Evolutionary conservation across 108 stramenopile genomes (phyloP), one percentile per base, ranked within the genome.

Genomic region (Chaetoceros muelleri): DNA sequence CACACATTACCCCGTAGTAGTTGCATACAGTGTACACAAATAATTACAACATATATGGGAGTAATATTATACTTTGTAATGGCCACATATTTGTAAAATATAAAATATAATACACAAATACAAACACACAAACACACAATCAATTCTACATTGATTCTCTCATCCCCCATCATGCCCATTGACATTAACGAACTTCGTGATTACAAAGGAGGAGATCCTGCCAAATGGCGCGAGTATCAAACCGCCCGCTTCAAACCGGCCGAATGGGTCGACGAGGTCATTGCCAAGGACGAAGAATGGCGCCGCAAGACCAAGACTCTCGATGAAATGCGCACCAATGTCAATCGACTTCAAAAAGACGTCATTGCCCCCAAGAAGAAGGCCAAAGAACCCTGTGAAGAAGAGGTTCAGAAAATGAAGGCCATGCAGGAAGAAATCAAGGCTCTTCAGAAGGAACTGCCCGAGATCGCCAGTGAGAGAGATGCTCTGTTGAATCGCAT

Each of bases 151-250:
- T 40, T 40, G 5, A 5, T 40, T 10, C 13, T 40, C 34, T 40
- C 34, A 40, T 40, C 34, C 34, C 34, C 34, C 34, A 57, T 44
- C 59, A 81, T 81, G 80, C 80, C 80, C 44, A 87, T 98, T 62
- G 95, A 98, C 77, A 96, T 98, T 59, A 93, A 92, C 74, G 80
- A 88, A 54, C 82, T 98, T 52, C 84, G 97, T 51, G 71, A 74
- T 46, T 94, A 97, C 76, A 84, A 83, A 53, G 96, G 96, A 28
- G 96, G 95, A 30, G 80, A 98, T 61, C 95, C 95, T 28, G 94
- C 80, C 31, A 69, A 75, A 26, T 91, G 84, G 64, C 85, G 88
- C 57, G 78, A 67, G 54, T 92, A 80, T 72, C 83, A 84, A 86
- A 49, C 60, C 23, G 79, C 84, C 46, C 86, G 90, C 56, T 95